Base-by-base conservation (phyloP, 805 yeast genomes). In the Saccharomycopsis oosterbeekiorum region DNA sequence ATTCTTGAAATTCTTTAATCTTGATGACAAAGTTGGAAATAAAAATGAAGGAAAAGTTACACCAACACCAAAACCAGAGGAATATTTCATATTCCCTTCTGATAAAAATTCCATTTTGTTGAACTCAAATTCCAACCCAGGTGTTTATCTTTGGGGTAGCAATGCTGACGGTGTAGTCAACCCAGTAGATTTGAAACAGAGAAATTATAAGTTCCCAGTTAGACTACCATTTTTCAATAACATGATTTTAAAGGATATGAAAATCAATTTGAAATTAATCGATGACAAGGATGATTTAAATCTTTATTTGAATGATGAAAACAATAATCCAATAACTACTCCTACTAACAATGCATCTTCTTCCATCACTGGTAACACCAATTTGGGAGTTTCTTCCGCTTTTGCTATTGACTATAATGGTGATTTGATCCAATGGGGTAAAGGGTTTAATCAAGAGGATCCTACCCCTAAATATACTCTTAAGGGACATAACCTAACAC, bases 371-470 rank as follows among this genome's bases (percentile, higher is more conserved):
- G 53, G 15, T 19, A 47, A 24, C 34, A 24, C 53, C 19, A 40
- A 24, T 15, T 2, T 14, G 15, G 14, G n/a, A 1, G 8, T 17
- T 36, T 55, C 59, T 4, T 74, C 82, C 8, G 84, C 80, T 36
- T 73, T 78, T 4, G 90, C 90, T 0, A 80, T 89, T 17, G 81
- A 84, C 63, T 77, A 78, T 0, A 80, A 79, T 15, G 98, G 97
- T 19, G 81, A 86, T 67, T 76, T 90, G 39, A 84, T 83, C 60
- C 88, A 86, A 69, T 89, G 92, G 88, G 83, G 84, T n/a, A 68
- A 71, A 36, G 80, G 78, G 0, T 69, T 68, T 59, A 68, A 71
- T 53, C 62, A 66, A 15, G 70, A 75, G 17, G 64, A 66, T 0
- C 61, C 68, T 3, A 65, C 64, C 1, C 78, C 80, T 2, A 61